Base-by-base conservation (phyloP, 1,139 yeast species). In the Kodamaea suecica region DNA sequence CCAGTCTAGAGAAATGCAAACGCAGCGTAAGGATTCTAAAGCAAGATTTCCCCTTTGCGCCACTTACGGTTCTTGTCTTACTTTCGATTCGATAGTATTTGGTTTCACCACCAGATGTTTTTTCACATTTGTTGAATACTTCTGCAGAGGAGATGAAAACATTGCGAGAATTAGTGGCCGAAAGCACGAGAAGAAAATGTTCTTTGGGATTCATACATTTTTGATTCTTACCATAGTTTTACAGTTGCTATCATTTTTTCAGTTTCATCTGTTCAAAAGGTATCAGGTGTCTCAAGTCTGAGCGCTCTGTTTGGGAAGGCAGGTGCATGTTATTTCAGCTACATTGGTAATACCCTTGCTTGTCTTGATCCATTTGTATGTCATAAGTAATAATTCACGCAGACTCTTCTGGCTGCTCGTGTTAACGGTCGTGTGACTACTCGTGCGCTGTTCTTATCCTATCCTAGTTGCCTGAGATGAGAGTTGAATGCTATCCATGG, bases 31-130 rank as follows among this genome's bases (percentile, higher is more conserved):
- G n/a, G n/a, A n/a, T n/a, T n/a, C n/a, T n/a, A n/a, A n/a, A n/a
- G n/a, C n/a, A n/a, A n/a, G n/a, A n/a, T n/a, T n/a, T n/a, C n/a
- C n/a, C n/a, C n/a, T n/a, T n/a, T n/a, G n/a, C n/a, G n/a, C n/a
- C n/a, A n/a, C n/a, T n/a, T 44, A 40, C 20, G 49, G 47, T 33
- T 53, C 50, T 4, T 39, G 56, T 2, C 52, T 48, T 29, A 35
- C 48, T 14, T 47, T 50, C 24, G 54, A 53, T 32, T 40, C 49
- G 9, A 37, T 48, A 14, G 45, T 53, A 5, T 31, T 52, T 20
- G 57, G 57, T 20, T 25, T 50, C 11, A 34, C 48, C 9, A 43
- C 49, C 19, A 49, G 41, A 24, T n/a, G 43, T 14, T 12, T 41
- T 7, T 37, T 43, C 30, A 49, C 47, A 4, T 41, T 42, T 24